phyloP scores from a whole-genome alignment of 768 basidiomycete species.

The Pulveroboletus frians region DNA sequence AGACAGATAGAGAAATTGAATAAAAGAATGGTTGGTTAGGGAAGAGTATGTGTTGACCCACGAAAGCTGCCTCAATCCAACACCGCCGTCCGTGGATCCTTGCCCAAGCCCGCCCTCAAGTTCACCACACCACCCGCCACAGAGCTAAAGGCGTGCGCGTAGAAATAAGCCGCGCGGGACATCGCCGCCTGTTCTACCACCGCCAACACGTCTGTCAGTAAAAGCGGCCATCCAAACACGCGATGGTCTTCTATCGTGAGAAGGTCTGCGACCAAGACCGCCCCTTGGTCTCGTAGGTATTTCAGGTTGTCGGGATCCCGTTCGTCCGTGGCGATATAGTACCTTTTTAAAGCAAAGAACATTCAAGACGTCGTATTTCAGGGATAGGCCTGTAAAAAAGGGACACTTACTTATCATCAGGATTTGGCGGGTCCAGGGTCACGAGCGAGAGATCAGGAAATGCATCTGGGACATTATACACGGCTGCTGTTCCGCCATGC shows the following conservation, averaged over 20 bases:
- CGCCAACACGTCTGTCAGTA: conserved; percentile 40
- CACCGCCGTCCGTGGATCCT: conserved; percentile 36
- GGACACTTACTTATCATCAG: conserved; percentile 18
- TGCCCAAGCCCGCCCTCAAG: conserved; percentile 36
- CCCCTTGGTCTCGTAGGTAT: conserved; percentile 33
- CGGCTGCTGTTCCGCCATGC: conserved; percentile 12
- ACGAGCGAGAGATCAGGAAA: conserved; percentile 15
- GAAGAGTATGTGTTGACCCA: background rate
- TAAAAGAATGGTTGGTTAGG: no score
- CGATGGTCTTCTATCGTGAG: conserved; percentile 39
- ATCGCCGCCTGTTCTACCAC: conserved; percentile 40
- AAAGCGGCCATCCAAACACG: conserved; percentile 37
- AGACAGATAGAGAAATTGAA: no score
- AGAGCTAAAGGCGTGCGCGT: conserved; percentile 37
- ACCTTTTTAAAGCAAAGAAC: conserved; percentile 18
- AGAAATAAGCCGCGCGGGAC: conserved; percentile 37
- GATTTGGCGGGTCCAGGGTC: conserved; percentile 23
- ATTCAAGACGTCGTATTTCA: background rate
- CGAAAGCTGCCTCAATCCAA: conserved; percentile 26
- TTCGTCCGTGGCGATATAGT: conserved; percentile 40
- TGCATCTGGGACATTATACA: conserved; percentile 22
- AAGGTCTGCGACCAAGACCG: conserved; percentile 38
- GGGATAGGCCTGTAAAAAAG: no score
- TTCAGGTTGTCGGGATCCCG: conserved; percentile 31
- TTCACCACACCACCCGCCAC: conserved; percentile 40